Percentiles rank a stretch among this genome's conserved stretches.
phyloP scores from a whole-genome alignment of 192 early-diverging fungal species.

The Ambispora gerdemannii region DNA sequence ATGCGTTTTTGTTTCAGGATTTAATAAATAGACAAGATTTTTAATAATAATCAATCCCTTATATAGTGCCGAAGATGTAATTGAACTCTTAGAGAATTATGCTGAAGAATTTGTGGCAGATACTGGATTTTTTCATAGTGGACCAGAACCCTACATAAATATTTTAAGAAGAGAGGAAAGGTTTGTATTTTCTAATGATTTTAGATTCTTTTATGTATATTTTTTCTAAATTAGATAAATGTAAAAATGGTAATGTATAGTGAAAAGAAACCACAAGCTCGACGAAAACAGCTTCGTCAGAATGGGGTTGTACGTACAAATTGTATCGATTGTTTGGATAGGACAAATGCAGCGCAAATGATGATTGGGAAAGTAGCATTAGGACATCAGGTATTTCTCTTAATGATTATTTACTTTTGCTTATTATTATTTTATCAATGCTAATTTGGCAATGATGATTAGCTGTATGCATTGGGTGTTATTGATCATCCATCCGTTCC shows the following conservation, averaged over 20 bases:
- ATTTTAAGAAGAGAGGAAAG: slow-evolving; percentile 30
- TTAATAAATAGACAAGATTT: not conserved
- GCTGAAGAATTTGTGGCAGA: slow-evolving; percentile 78
- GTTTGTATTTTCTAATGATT: too few relatives aligned
- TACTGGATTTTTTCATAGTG: slow-evolving; percentile 93
- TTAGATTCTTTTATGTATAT: too few relatives aligned
- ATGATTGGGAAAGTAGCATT: slow-evolving; percentile 92
- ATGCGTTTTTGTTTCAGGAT: not conserved
- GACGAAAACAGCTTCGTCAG: slow-evolving; percentile 50
- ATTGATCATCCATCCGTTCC: slow-evolving; percentile 72
- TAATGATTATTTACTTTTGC: not conserved
- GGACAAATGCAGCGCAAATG: slow-evolving; percentile 97
- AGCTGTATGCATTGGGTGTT: slow-evolving; percentile 85
- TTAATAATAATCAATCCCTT: not conserved
- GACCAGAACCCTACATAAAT: slow-evolving; percentile 55
- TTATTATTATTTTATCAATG: not conserved
- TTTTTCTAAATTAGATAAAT: too few relatives aligned
- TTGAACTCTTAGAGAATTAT: slow-evolving; percentile 83
- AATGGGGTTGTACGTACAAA: slow-evolving; percentile 91
- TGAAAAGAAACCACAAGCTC: slow-evolving; percentile 27
- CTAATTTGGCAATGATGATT: not conserved
- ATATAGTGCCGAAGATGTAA: slow-evolving; percentile 72
- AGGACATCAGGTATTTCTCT: slow-evolving; percentile 74
- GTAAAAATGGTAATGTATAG: too few relatives aligned
- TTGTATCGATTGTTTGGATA: slow-evolving; percentile 97